These are phyloP conservation scores for Ascochyta viciae-villosae DNA, from an alignment of 2,329 filamentous ascomycete genomes.

Conservation along the genomic window DNA sequence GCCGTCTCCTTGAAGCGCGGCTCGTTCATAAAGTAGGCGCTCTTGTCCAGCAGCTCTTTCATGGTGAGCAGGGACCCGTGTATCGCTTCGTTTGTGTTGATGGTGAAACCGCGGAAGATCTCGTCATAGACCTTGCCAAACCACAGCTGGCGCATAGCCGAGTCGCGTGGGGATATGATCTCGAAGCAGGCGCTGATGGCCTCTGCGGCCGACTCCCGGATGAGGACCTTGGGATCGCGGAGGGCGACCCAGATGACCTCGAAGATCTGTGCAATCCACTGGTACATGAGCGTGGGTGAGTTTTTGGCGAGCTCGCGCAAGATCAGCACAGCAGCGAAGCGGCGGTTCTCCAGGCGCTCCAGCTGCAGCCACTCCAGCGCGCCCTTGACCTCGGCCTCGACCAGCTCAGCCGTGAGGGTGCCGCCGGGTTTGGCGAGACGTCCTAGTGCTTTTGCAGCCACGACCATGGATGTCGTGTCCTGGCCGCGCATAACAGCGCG, in stretches of 20 bases:
- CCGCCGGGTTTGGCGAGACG: constrained; percentile 91
- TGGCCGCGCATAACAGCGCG: constrained; percentile 88
- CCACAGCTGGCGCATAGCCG: constrained; percentile 84
- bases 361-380: constrained; percentile 97
- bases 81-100: constrained; percentile 82
- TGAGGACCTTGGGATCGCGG: constrained; percentile 86
- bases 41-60: constrained; percentile 90
- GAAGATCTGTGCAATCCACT: constrained; percentile 93
- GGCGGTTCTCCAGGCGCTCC: constrained; percentile 88
- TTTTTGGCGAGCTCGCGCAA: constrained; percentile 90
- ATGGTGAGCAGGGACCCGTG: constrained; percentile 94
- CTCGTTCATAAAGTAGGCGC: constrained; percentile 99
- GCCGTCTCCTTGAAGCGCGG: constrained; percentile 86
- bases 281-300: constrained; percentile 93
- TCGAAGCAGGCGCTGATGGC: constrained; percentile 94
- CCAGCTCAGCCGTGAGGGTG: constrained; percentile 90
- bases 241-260: constrained; percentile 96
- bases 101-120: constrained; percentile 75
- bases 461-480: constrained; percentile 88
- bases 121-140: constrained; percentile 92
- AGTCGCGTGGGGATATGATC: constrained; percentile 92
- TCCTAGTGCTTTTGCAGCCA: constrained; percentile 86
- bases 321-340: constrained; percentile 91
- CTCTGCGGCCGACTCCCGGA: constrained; percentile 89
- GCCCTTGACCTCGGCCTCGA: constrained; percentile 95